Evolutionary conservation across 495 filamentous ascomycete genomes (phyloP).

Genomic region (Penicillium simplicissimum): DNA sequence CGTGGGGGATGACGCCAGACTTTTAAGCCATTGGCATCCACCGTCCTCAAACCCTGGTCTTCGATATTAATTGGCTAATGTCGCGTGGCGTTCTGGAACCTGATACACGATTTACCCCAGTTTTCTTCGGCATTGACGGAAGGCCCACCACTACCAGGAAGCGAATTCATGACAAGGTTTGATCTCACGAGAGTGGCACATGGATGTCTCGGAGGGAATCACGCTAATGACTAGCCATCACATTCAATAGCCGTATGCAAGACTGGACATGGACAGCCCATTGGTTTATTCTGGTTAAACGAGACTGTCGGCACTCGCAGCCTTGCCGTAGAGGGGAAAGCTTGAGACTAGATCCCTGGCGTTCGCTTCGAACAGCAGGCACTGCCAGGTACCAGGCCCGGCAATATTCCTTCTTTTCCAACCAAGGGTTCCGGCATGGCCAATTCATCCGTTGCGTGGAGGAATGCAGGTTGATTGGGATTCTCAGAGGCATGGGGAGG

Average conservation of each 20-base stretch:
- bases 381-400: background rate
- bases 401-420: background rate
- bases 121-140: background rate
- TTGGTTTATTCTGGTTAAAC: constrained; percentile 5
- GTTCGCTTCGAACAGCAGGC: constrained; percentile 1
- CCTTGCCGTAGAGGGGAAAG: constrained; percentile 1
- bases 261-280: background rate
- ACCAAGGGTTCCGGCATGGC: background rate
- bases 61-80: constrained; percentile 11
- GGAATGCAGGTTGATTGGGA: background rate
- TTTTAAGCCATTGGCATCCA: constrained; percentile 14
- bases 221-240: background rate
- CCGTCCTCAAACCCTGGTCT: constrained; percentile 3
- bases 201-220: background rate
- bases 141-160: background rate
- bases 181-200: background rate
- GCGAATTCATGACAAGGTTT: background rate
- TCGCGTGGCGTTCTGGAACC: constrained; percentile 4
- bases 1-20: background rate
- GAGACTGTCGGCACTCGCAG: background rate
- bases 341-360: background rate
- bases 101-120: constrained; percentile 9
- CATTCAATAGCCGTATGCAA: background rate
- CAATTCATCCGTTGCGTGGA: background rate
- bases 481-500: background rate